Base-by-base conservation (phyloP, 148 eudicot species). In the Rhododendron henanense region DNA sequence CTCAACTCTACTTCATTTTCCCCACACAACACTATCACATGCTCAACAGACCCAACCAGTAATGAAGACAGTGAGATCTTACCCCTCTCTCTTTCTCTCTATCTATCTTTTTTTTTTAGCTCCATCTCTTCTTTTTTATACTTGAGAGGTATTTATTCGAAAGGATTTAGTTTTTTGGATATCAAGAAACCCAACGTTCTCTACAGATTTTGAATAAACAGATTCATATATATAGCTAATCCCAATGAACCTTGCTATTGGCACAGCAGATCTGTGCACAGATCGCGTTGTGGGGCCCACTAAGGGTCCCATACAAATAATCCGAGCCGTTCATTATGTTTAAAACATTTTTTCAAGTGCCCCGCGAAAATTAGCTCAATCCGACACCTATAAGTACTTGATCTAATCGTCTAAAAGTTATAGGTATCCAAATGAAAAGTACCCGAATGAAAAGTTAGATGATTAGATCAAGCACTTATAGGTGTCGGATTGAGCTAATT, bases 1-100 rank as follows among this genome's bases (percentile, higher is more conserved):
- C 25, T 50, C 6, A 76, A 19, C 87, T 50, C 63, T 81, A 2
- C 84, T 88, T 35, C 81, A 55, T 31, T 87, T 33, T 25, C 41
- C 48, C 78, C 76, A 13, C 81, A 85, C 45, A 83, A 65, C 41
- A 79, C 78, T 47, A 81, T 83, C 85, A 78, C 69, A 48, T 83
- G 83, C 67, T 81, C 87, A 33, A 63, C 57, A n/a, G 73, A 78
- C 67, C 65, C 23, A 31, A 47, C 31, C 83, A 19, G 14, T 57
- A 35, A 84, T 67, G 88, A 84, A 65, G 57, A 67, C 50, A 48
- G 88, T 87, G 35, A 87, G 85, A 82, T 41, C 51, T 8, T 59
- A 19, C 6, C 35, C 33, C 1, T 14, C 13, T 31, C 16, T 55
- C n/a, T 45, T 5, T 73, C 37, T 65, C 28, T 8, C 10, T 48